phyloP scores from a whole-genome alignment of 192 early-diverging fungal species.

The Backusella mclennaniae region DNA sequence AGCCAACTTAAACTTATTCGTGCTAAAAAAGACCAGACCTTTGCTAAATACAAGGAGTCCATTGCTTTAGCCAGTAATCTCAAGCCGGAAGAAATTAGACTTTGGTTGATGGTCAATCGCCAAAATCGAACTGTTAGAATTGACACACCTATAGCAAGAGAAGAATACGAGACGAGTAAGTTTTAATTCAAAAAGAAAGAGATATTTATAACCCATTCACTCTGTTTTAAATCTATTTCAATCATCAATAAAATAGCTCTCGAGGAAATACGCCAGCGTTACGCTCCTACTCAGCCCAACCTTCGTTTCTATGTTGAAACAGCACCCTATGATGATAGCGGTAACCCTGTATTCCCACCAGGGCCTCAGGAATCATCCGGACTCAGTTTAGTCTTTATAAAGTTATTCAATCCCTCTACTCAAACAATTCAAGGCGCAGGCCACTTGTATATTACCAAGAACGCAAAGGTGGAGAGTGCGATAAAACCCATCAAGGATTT shows the following conservation, averaged over 20 bases:
- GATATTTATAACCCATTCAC: background rate
- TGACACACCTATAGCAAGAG: slow-evolving; percentile 63
- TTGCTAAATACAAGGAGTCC: slow-evolving; percentile 48
- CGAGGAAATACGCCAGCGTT: slow-evolving; percentile 23
- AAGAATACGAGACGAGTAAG: slow-evolving; percentile 46
- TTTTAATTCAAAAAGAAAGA: background rate
- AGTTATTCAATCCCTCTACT: slow-evolving; percentile 73
- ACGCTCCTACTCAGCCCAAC: slow-evolving; percentile 27
- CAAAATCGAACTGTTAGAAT: slow-evolving; percentile 91
- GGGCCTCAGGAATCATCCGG: slow-evolving; percentile 13
- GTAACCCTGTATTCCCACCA: slow-evolving; percentile 14
- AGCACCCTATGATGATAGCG: slow-evolving; percentile 18
- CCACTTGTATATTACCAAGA: slow-evolving; percentile 47
- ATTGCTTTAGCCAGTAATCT: slow-evolving; percentile 47
- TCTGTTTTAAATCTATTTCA: background rate
- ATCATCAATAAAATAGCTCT: slow-evolving; percentile 10
- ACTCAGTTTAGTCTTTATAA: slow-evolving; percentile 75
- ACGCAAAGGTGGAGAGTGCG: slow-evolving; percentile 59
- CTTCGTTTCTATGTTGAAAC: slow-evolving; percentile 54
- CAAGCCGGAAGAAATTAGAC: slow-evolving; percentile 55
- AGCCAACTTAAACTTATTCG: slow-evolving; percentile 33
- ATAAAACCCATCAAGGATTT: slow-evolving; percentile 53
- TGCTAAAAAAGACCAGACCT: slow-evolving; percentile 58
- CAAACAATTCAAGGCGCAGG: slow-evolving; percentile 60
- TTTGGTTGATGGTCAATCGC: slow-evolving; percentile 87